Base-by-base conservation (phyloP, 495 filamentous ascomycete genomes). In the Poronia punctata region DNA sequence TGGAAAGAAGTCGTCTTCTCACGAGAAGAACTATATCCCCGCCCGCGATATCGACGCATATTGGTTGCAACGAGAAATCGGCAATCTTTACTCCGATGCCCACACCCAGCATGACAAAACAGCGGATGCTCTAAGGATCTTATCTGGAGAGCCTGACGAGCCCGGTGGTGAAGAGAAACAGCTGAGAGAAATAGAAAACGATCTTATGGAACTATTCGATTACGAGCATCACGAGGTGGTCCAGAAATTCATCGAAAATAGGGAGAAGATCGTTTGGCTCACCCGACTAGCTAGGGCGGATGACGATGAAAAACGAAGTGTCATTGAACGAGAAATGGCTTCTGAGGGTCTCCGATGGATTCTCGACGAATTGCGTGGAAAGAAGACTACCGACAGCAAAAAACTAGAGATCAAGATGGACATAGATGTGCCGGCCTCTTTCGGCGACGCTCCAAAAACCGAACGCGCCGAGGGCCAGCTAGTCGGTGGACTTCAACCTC, bases 131-230 rank as follows among this genome's bases (percentile, higher is more conserved):
- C 70, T 97, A 14, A 77, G 84, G 21, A 89, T 92, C 27, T 70
- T 99, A 14, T 79, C 79, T 21, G 86, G 81, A 4, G 69, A 77
- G 19, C 70, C 79, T 1, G 88, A 93, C 22, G 83, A 93, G 48
- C 62, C 66, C 10, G 67, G 61, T 12, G 83, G 81, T 8, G 81
- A 88, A 39, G 85, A 89, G 49, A 85, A 80, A 51, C 74, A 83
- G 8, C 66, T 95, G 15, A 81, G 89, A 47, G 90, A 99, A 48
- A 87, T 95, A 46, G 92, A 99, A 57, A 99, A 99, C 56, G 93
- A 97, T 37, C 67, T 99, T 35, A 96, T 96, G 82, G 93, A 96
- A 53, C 76, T 97, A 0, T 95, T 99, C 46, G 89, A 97, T 51
- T 99, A 93, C 51, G 92, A 97, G 53, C 83, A 95, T 55, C 86